Evolutionary conservation across 768 basidiomycete species (phyloP).

Genomic region (Russula vinacea): DNA sequence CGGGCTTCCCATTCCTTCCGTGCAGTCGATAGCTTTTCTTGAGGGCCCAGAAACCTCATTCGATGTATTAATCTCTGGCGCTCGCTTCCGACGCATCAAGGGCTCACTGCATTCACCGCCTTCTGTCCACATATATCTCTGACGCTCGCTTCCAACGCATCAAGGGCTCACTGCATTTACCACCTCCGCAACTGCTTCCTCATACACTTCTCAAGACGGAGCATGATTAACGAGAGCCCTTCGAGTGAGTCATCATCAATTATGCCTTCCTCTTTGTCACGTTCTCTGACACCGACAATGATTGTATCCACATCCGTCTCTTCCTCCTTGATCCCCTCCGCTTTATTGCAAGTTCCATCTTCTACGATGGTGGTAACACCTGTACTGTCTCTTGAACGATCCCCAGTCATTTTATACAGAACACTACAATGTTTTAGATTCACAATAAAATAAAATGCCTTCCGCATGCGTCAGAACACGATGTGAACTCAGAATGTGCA

Average conservation of each 20-base stretch:
- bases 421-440: too few relatives aligned
- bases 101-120: too few relatives aligned
- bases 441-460: too few relatives aligned
- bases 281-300: constrained; percentile 40
- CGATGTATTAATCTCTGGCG: constrained; percentile 72
- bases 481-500: too few relatives aligned
- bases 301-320: constrained; percentile 43
- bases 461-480: too few relatives aligned
- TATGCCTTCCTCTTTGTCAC: constrained; percentile 40
- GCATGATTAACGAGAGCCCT: constrained; percentile 31
- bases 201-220: constrained; percentile 33
- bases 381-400: constrained; percentile 21
- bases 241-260: constrained; percentile 33
- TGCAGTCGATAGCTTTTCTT: constrained; percentile 47
- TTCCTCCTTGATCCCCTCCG: constrained; percentile 34
- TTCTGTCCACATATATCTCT: too few relatives aligned
- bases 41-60: constrained; percentile 63
- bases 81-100: too few relatives aligned
- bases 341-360: constrained; percentile 35
- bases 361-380: constrained; percentile 28
- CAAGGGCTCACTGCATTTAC: too few relatives aligned
- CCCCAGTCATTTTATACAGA: constrained; percentile 36
- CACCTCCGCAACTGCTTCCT: constrained; percentile 51
- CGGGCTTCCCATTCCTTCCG: constrained; percentile 67
- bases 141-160: too few relatives aligned